A percentile compares a stretch with the other conserved stretches of the same genome.
Evolutionary conservation across 257 asterid genomes (phyloP).

Genomic region (Jacaranda copaia): DNA sequence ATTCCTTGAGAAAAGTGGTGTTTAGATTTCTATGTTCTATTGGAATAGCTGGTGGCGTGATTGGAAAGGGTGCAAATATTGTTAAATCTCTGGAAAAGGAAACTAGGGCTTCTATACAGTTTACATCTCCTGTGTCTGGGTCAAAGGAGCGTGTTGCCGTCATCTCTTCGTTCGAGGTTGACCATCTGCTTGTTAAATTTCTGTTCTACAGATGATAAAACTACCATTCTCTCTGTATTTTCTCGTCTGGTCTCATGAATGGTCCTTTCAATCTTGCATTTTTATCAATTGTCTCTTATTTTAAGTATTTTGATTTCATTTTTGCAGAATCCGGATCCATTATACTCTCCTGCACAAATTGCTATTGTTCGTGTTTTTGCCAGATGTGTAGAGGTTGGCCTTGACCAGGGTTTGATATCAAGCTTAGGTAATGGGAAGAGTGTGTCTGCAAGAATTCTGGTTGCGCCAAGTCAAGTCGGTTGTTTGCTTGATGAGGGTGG

Average conservation of each 20-base stretch:
- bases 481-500: slow-evolving; percentile 52
- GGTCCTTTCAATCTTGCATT: slow-evolving; percentile 16
- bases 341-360: slow-evolving; percentile 60
- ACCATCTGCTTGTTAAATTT: slow-evolving; percentile 26
- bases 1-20: slow-evolving; percentile 46
- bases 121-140: slow-evolving; percentile 53
- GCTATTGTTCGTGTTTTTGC: slow-evolving; percentile 61
- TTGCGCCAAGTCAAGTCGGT: slow-evolving; percentile 47
- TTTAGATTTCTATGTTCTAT: slow-evolving; percentile 63
- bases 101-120: slow-evolving; percentile 63
- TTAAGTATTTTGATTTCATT: slow-evolving; percentile 20
- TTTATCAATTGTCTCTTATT: slow-evolving; percentile 14
- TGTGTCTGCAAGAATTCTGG: slow-evolving; percentile 55
- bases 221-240: slow-evolving; percentile 6
- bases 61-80: slow-evolving; percentile 56
- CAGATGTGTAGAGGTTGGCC: slow-evolving; percentile 51
- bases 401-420: slow-evolving; percentile 37
- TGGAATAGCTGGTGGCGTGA: slow-evolving; percentile 57
- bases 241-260: slow-evolving; percentile 6
- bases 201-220: slow-evolving; percentile 24
- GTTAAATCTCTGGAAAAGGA: slow-evolving; percentile 60
- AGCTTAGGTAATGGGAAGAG: slow-evolving; percentile 37
- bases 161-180: slow-evolving; percentile 63
- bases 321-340: slow-evolving; percentile 53
- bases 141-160: slow-evolving; percentile 62